These are phyloP conservation scores for Megacollybia marginata DNA, from an alignment of 768 basidiomycete species.

Conservation along the genomic window DNA sequence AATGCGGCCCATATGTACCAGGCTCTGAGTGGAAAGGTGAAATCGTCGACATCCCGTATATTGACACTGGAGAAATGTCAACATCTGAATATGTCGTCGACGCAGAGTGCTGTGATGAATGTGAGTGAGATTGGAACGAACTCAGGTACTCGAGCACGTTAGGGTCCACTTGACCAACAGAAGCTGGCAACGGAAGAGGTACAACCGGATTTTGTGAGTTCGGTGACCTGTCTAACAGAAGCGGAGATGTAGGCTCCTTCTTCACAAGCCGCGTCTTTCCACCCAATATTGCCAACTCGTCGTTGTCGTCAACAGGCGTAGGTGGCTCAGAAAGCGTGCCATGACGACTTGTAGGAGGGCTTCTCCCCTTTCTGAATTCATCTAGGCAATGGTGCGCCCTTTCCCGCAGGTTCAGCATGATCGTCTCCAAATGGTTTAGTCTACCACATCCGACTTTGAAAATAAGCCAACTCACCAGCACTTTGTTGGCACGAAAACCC, in stretches of 20 bases:
- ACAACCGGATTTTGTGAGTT: conserved; percentile 67
- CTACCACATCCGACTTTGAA: background rate
- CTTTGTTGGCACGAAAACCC: conserved; percentile 57
- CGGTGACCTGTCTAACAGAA: conserved; percentile 57
- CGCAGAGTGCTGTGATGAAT: conserved; percentile 5
- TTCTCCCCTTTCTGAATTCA: conserved; percentile 54
- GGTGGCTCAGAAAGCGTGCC: conserved; percentile 28
- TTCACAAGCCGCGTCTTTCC: conserved; percentile 62
- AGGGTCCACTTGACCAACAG: conserved; percentile 46
- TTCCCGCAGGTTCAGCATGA: conserved; percentile 57
- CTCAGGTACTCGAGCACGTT: conserved; percentile 63
- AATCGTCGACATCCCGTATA: conserved; percentile 38
- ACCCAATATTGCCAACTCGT: conserved; percentile 57
- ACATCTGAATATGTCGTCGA: conserved; percentile 10
- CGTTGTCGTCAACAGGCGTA: conserved; percentile 44
- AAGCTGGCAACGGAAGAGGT: conserved; percentile 55
- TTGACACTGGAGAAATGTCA: conserved; percentile 36
- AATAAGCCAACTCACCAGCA: conserved; percentile 39
- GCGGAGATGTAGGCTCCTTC: conserved; percentile 50
- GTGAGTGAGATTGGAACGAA: conserved; percentile 36
- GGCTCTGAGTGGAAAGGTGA: conserved; percentile 26
- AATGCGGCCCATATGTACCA: conserved; percentile 23
- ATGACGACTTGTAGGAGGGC: conserved; percentile 34
- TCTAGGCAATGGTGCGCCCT: conserved; percentile 61
- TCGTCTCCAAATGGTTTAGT: conserved; percentile 30